Evolutionary conservation across 371 early-diverging fungal species (phyloP), one percentile per base, ranked within the genome.

Genomic region (Funneliformis caledonium): DNA sequence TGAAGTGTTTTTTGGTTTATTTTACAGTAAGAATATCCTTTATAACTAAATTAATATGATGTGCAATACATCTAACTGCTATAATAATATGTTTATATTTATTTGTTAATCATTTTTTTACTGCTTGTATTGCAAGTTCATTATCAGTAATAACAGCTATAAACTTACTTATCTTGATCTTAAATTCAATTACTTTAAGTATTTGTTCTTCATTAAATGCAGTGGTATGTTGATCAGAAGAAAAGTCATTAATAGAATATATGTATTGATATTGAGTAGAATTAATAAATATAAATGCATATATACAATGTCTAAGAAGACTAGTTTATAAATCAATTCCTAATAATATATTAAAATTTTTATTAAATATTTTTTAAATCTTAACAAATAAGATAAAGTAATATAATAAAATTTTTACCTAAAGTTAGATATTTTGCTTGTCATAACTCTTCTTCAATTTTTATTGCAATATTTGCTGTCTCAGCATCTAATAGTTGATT

Each of bases 231-330:
- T 4, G 2, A 9, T 68, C 26, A 16, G 33, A 16, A 14, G 68
- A 68, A 43, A 68, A 68, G 37, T 68, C 45, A 43, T 68, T 3
- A 68, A 68, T 33, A 14, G 68, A 68, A 37, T 68, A 43, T 68
- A 68, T 42, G 37, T 31, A 68, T 68, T 68, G 68, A 5, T 19
- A 12, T 26, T 19, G 26, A 61, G 26, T 26, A 7, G 26, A n/a
- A 61, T 14, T 61, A 14, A 61, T 61, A 61, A 61, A 19, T 61
- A 61, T 7, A 61, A 61, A 61, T 22, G 61, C 61, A 61, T 61
- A 61, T 2, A 61, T 61, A 61, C 26, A 19, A 3, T 61, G 61
- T 22, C 61, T 5, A 61, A 61, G 61, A 14, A n/a, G 61, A 22
- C 61, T 61, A 8, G 26, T 61, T 7, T n/a, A 61, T 22, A n/a